Evolutionary conservation across 2,329 filamentous ascomycete genomes (phyloP).

Genomic region (Paraconiothyrium sp.): DNA sequence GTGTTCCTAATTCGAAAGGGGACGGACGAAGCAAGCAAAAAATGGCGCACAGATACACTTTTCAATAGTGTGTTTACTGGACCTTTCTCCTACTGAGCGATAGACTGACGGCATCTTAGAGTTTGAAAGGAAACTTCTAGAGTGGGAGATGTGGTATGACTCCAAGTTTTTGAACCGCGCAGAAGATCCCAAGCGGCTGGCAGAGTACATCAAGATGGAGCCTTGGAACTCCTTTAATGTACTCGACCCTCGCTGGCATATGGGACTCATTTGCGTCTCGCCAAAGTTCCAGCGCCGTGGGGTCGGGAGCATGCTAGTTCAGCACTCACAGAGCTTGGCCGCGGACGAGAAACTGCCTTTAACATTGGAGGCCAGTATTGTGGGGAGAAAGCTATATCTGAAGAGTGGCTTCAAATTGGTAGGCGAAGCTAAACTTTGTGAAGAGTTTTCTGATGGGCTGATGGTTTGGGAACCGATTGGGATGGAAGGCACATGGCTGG

Average conservation of each 20-base stretch:
- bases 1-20: slow-evolving; percentile 26
- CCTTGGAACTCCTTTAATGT: slow-evolving; percentile 17
- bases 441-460: slow-evolving; percentile 19
- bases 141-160: slow-evolving; percentile 32
- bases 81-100: background rate
- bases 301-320: slow-evolving; percentile 27
- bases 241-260: slow-evolving; percentile 28
- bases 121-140: slow-evolving; percentile 30
- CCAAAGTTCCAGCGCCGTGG: slow-evolving; percentile 31
- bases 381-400: slow-evolving; percentile 29
- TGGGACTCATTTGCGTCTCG: slow-evolving; percentile 26
- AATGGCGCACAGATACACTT: slow-evolving; percentile 25
- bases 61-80: slow-evolving; percentile 24
- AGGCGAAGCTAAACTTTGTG: slow-evolving; percentile 17
- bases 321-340: slow-evolving; percentile 27
- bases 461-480: slow-evolving; percentile 34
- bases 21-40: slow-evolving; percentile 21
- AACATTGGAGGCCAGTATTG: slow-evolving; percentile 28
- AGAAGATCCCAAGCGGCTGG: slow-evolving; percentile 16
- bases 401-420: slow-evolving; percentile 31
- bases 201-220: background rate
- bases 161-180: slow-evolving; percentile 25
- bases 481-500: slow-evolving; percentile 16
- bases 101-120: slow-evolving; percentile 18
- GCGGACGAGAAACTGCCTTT: slow-evolving; percentile 28